Evolutionary conservation across 78 protist genomes (phyloP).

Genomic region (Dictyostelium purpureum): DNA sequence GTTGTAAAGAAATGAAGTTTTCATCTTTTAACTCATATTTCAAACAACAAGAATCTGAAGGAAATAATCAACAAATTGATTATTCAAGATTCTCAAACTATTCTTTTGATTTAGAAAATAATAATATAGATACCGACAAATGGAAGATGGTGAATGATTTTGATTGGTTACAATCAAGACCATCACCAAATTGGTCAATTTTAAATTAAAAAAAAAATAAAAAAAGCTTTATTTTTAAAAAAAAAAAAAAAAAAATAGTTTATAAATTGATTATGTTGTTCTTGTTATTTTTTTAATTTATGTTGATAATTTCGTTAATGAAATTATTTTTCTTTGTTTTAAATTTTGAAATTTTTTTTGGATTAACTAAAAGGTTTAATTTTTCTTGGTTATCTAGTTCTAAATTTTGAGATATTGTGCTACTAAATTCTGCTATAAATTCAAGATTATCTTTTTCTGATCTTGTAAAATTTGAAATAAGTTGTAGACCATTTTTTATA

Average conservation of each 20-base stretch:
- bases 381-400: too few relatives aligned
- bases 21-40: neutral
- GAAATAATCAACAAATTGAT: neutral
- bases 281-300: neutral
- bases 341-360: too few relatives aligned
- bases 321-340: too few relatives aligned
- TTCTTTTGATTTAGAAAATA: neutral
- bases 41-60: neutral
- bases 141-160: constrained; percentile 53
- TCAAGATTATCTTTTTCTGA: too few relatives aligned
- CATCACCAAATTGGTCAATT: constrained; percentile 59
- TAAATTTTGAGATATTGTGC: too few relatives aligned
- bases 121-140: neutral
- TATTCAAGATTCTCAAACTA: neutral
- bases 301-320: too few relatives aligned
- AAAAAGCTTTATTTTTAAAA: neutral
- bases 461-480: too few relatives aligned
- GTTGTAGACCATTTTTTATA: too few relatives aligned
- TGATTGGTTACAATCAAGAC: constrained; percentile 69
- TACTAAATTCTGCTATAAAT: too few relatives aligned
- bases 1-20: constrained; percentile 35
- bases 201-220: neutral
- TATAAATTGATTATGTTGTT: too few relatives aligned
- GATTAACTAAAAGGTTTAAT: too few relatives aligned
- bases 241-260: neutral